These are phyloP conservation scores for Diaporthe vaccinii DNA, from an alignment of 2,329 filamentous ascomycete genomes.

Conservation along the genomic window DNA sequence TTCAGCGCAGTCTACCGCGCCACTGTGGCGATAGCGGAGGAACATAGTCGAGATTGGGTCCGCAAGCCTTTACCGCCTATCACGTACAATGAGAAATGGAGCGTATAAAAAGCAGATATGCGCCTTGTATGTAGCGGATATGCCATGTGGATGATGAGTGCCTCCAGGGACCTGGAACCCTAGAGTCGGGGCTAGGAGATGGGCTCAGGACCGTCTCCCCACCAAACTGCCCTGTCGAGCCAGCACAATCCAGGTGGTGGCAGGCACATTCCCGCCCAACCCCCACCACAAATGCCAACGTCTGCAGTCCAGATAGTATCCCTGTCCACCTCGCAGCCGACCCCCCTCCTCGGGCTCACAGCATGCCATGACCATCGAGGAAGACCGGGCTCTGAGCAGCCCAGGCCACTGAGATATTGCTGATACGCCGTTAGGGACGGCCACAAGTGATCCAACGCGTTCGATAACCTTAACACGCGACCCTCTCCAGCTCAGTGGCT, in stretches of 20 bases:
- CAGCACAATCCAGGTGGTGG: no score
- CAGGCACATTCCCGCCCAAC: no score
- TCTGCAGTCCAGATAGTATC: no score
- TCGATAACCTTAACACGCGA: neutral
- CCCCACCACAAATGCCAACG: no score
- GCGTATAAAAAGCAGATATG: neutral
- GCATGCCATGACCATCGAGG: neutral
- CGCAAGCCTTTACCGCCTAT: no score
- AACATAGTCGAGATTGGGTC: no score
- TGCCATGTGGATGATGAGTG: neutral
- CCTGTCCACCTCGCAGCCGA: no score
- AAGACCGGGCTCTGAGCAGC: neutral
- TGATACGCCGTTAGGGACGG: neutral
- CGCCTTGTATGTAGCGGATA: neutral
- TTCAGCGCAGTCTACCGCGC: neutral
- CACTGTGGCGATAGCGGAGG: neutral
- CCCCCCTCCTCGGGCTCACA: neutral
- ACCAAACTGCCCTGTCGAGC: no score
- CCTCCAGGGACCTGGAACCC: no score
- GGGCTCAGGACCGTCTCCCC: no score
- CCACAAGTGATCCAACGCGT: no score
- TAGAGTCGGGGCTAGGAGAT: neutral
- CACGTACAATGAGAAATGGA: no score
- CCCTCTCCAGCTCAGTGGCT: neutral
- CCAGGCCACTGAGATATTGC: neutral